These are phyloP conservation scores for Penicillium paradoxum DNA, from an alignment of 495 filamentous ascomycete species.

Conservation along the genomic window DNA sequence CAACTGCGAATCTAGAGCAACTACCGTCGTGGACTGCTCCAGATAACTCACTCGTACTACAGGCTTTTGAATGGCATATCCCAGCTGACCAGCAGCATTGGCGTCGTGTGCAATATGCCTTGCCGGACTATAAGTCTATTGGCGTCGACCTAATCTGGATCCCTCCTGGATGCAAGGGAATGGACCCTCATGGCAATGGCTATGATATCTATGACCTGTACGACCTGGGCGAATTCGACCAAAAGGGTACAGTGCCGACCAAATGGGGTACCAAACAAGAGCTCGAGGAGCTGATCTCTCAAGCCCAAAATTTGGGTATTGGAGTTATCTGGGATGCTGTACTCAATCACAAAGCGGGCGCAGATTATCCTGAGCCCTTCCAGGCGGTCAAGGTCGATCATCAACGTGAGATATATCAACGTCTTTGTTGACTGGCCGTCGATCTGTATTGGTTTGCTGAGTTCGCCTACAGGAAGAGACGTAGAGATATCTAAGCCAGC, in stretches of 20 bases:
- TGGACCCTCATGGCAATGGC: slow-evolving; percentile 59
- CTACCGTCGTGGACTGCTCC: slow-evolving; percentile 31
- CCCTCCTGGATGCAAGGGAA: slow-evolving; percentile 69
- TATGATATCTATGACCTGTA: slow-evolving; percentile 77
- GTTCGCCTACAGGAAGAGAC: slow-evolving; percentile 42
- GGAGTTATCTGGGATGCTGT: slow-evolving; percentile 71
- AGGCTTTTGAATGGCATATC: slow-evolving; percentile 74
- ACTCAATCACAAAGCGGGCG: slow-evolving; percentile 70
- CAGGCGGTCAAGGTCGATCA: slow-evolving; percentile 58
- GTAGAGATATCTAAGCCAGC: slow-evolving; percentile 52
- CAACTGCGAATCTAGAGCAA: slow-evolving; percentile 26
- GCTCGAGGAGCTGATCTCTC: slow-evolving; percentile 46
- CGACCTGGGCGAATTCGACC: slow-evolving; percentile 72
- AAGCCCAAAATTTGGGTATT: slow-evolving; percentile 49
- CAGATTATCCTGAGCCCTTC: slow-evolving; percentile 58
- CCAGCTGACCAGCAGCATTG: slow-evolving; percentile 62
- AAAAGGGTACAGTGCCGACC: slow-evolving; percentile 58
- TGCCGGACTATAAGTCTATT: slow-evolving; percentile 52
- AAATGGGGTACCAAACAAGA: slow-evolving; percentile 71
- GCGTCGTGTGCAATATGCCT: slow-evolving; percentile 49
- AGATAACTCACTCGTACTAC: slow-evolving; percentile 60
- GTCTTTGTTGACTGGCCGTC: not conserved
- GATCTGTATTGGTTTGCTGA: not conserved
- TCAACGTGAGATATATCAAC: slow-evolving; percentile 29
- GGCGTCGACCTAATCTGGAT: slow-evolving; percentile 68